Evolutionary conservation across 805 yeast genomes (phyloP).

Genomic region (Metschnikowia kofuensis): DNA sequence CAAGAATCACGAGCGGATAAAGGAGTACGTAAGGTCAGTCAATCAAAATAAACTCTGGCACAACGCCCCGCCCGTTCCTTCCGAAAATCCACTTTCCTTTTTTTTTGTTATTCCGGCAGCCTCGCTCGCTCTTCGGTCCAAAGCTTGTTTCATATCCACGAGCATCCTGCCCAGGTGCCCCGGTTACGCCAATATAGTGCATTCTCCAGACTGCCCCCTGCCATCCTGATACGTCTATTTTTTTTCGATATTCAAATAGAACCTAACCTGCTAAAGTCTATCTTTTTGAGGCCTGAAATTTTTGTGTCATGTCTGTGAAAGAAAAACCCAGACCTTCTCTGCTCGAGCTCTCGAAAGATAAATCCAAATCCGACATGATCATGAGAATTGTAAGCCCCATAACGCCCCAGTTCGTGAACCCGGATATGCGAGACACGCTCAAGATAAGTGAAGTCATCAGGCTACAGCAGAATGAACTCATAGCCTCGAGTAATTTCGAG

Average conservation of each 20-base stretch:
- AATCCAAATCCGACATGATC: slow-evolving; percentile 13
- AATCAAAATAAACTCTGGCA: no score
- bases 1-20: no score
- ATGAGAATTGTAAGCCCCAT: slow-evolving; percentile 17
- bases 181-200: slow-evolving; percentile 1
- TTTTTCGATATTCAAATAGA: neutral
- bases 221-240: neutral
- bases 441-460: slow-evolving; percentile 17
- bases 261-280: neutral
- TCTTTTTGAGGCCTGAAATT: neutral
- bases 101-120: slow-evolving; percentile 5
- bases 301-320: slow-evolving; percentile 8
- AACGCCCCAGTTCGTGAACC: slow-evolving; percentile 13
- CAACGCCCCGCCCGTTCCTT: neutral
- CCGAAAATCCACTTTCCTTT: neutral
- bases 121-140: slow-evolving; percentile 4
- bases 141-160: slow-evolving; percentile 6
- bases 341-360: slow-evolving; percentile 13
- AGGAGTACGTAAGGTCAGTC: no score
- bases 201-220: neutral
- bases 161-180: slow-evolving; percentile 6
- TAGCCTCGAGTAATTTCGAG: slow-evolving; percentile 12
- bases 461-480: slow-evolving; percentile 17
- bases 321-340: slow-evolving; percentile 14
- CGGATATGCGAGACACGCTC: slow-evolving; percentile 16